Conservation (phyloP, 1,284 basidiomycete species). For the Ustilago tritici region DNA sequence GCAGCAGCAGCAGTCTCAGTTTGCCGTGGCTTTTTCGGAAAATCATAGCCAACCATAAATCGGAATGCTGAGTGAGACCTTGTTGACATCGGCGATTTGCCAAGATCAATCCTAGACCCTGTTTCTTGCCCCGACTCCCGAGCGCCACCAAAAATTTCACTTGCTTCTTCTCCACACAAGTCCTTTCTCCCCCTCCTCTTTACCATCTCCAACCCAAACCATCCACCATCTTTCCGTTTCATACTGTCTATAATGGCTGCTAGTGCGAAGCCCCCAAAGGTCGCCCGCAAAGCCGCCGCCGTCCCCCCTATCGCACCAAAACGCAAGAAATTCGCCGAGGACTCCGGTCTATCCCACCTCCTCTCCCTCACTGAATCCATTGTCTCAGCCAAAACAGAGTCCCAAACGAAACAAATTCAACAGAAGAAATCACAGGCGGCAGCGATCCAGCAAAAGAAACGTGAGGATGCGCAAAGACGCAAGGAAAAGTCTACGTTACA, state of each 20-base stretch:
- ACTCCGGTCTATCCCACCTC: conserved; percentile 34
- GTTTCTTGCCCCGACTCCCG: no score
- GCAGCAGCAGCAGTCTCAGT: no score
- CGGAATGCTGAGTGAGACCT: no score
- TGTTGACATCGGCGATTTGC: no score
- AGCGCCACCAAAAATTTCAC: no score
- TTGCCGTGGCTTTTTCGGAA: no score
- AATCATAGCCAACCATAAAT: no score
- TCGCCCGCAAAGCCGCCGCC: conserved; percentile 8
- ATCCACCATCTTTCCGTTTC: no score
- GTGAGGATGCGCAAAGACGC: conserved; percentile 1
- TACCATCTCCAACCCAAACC: no score
- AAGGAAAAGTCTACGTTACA: conserved; percentile 9
- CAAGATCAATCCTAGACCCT: no score
- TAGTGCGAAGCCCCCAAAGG: background rate
- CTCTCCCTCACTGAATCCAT: conserved; percentile 43
- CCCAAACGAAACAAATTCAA: conserved; percentile 17
- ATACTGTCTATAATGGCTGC: background rate
- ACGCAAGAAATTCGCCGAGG: conserved; percentile 39
- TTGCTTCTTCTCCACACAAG: background rate
- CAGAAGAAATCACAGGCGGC: conserved; percentile 20
- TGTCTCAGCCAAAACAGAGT: conserved; percentile 21
- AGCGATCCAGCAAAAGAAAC: conserved; percentile 20
- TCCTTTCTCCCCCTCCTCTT: background rate
- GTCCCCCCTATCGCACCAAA: background rate